A percentile compares a stretch with the other conserved stretches of the same genome.
Evolutionary conservation across 345 rosid genomes (phyloP).

Genomic region (Rhodamnia argentea): DNA sequence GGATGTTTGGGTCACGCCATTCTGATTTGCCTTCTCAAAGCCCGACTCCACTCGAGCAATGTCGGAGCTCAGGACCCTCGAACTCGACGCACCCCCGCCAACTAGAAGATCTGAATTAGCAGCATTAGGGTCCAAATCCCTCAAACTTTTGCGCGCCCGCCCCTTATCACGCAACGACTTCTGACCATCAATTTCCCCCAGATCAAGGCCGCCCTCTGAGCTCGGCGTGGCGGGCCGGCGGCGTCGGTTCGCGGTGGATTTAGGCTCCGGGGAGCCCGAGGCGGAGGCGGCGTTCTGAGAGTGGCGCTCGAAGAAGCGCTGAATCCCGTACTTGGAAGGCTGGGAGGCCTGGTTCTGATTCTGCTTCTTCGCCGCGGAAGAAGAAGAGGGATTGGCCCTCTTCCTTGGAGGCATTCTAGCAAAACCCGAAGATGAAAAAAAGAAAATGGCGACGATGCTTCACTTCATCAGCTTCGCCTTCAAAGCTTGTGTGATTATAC

Average conservation of each 20-base stretch:
- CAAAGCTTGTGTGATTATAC: neutral
- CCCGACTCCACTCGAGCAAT: neutral
- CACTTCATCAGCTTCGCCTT: neutral
- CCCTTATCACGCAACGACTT: neutral
- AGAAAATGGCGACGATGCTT: neutral
- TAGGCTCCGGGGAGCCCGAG: neutral
- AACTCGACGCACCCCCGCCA: neutral
- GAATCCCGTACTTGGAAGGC: constrained; percentile 64
- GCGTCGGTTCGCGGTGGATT: neutral
- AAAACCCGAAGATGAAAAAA: neutral
- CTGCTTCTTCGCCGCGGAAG: constrained; percentile 19
- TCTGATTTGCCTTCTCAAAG: neutral
- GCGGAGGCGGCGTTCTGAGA: constrained; percentile 28
- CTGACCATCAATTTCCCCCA: neutral
- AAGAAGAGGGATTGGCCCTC: neutral
- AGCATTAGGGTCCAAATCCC: neutral
- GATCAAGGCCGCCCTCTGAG: neutral
- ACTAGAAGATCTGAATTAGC: neutral
- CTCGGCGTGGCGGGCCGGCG: neutral
- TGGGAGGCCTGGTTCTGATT: constrained; percentile 25
- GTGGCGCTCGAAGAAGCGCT: constrained; percentile 74
- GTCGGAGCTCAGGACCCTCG: neutral
- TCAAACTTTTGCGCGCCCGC: neutral
- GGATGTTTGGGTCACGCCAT: neutral
- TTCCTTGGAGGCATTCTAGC: constrained; percentile 4